Conservation (phyloP, 2,329 filamentous ascomycete species). For the Ceratocystis smalleyi region DNA sequence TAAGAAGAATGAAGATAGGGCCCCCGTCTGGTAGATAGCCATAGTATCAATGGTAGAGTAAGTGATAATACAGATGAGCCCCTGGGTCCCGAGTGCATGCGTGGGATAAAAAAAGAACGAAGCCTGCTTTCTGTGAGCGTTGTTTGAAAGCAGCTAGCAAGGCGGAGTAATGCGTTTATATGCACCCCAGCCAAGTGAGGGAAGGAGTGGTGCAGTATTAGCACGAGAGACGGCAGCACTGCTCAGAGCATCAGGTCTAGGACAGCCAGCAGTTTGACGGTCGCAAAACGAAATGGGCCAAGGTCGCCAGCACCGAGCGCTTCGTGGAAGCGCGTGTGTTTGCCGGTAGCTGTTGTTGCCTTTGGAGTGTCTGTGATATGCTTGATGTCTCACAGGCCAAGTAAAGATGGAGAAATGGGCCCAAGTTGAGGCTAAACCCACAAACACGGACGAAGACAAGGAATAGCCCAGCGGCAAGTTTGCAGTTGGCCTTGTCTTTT, state of each 20-base stretch:
- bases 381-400: neutral
- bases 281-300: neutral
- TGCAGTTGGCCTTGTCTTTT: neutral
- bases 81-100: neutral
- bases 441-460: constrained; percentile 3
- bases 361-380: neutral
- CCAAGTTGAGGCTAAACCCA: neutral
- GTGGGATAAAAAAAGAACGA: neutral
- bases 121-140: neutral
- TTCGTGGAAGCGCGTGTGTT: neutral
- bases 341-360: neutral
- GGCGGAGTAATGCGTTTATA: neutral
- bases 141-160: neutral
- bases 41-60: neutral
- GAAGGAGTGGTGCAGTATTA: neutral
- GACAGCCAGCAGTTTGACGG: neutral
- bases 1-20: neutral
- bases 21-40: neutral
- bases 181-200: neutral
- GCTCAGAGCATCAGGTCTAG: neutral
- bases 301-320: neutral
- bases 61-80: neutral
- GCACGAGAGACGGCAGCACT: neutral
- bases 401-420: neutral
- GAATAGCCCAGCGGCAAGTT: constrained; percentile 3